Conservation (phyloP, 2,329 filamentous ascomycete genomes). For the Penicillium sp. region DNA sequence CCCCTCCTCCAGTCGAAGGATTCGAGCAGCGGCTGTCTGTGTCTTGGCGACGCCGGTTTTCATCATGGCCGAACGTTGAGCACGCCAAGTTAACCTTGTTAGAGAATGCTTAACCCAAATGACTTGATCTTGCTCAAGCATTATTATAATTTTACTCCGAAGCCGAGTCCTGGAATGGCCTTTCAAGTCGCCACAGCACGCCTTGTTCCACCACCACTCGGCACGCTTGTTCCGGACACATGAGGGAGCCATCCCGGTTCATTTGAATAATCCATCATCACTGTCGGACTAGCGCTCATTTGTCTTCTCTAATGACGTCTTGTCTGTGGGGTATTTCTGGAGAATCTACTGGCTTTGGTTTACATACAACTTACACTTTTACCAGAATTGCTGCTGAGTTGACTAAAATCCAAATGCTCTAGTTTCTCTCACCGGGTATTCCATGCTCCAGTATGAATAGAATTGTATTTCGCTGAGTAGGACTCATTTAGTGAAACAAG, state of each 20-base stretch:
- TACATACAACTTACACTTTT: too few relatives aligned
- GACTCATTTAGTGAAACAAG: too few relatives aligned
- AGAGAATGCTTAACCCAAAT: neutral
- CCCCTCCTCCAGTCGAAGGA: slow-evolving; percentile 20
- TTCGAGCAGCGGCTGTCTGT: slow-evolving; percentile 1
- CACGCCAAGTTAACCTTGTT: neutral
- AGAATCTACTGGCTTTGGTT: neutral
- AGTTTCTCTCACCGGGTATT: too few relatives aligned
- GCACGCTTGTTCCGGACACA: slow-evolving; percentile 7
- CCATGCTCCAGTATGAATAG: too few relatives aligned
- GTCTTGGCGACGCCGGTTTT: slow-evolving; percentile 11
- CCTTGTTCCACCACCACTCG: neutral
- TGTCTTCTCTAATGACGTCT: neutral
- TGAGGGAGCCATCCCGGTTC: neutral
- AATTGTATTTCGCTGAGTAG: too few relatives aligned
- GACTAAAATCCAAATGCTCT: too few relatives aligned
- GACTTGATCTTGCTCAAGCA: neutral
- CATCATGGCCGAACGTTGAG: slow-evolving; percentile 1
- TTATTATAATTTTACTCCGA: neutral
- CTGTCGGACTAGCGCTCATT: neutral
- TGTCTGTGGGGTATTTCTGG: neutral
- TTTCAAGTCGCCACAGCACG: neutral
- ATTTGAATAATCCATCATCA: neutral
- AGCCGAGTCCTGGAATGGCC: neutral
- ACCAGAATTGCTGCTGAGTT: neutral